phyloP scores from a whole-genome alignment of 75 land plant species.

The Cunninghamia lanceolata region DNA sequence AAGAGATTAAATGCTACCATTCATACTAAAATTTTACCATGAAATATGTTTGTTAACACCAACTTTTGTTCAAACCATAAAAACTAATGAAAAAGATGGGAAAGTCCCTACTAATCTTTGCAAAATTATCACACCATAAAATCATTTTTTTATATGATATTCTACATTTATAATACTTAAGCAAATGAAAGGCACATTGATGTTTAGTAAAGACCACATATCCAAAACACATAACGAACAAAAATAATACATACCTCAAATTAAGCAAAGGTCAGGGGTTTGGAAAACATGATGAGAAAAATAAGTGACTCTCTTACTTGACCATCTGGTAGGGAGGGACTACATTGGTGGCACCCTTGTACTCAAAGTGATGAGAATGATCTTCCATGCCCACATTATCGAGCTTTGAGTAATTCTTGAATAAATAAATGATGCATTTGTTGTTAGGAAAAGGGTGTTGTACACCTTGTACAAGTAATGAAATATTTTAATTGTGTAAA shows the following conservation, averaged over 20 bases:
- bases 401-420: conserved; percentile 75
- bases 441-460: too few species aligned
- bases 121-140: conserved; percentile 73
- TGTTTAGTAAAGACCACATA: not conserved
- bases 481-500: too few species aligned
- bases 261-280: not conserved
- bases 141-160: conserved; percentile 75
- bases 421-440: conserved; percentile 60
- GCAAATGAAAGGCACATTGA: not conserved
- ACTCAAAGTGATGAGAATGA: conserved; percentile 74
- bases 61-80: not conserved
- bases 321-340: conserved; percentile 76
- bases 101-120: conserved; percentile 46
- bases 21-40: not conserved
- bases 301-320: conserved; percentile 43
- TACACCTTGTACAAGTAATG: too few species aligned
- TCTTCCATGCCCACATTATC: conserved; percentile 65
- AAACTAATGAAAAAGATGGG: not conserved
- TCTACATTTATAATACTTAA: conserved; percentile 67
- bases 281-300: not conserved
- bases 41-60: not conserved
- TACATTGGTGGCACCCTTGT: conserved; percentile 65
- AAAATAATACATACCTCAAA: not conserved
- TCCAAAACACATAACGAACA: not conserved
- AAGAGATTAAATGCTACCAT: not conserved